A percentile compares a stretch with the other conserved stretches of the same genome.
Conservation (phyloP, 2,329 filamentous ascomycete species). For the Botrytis elliptica region DNA sequence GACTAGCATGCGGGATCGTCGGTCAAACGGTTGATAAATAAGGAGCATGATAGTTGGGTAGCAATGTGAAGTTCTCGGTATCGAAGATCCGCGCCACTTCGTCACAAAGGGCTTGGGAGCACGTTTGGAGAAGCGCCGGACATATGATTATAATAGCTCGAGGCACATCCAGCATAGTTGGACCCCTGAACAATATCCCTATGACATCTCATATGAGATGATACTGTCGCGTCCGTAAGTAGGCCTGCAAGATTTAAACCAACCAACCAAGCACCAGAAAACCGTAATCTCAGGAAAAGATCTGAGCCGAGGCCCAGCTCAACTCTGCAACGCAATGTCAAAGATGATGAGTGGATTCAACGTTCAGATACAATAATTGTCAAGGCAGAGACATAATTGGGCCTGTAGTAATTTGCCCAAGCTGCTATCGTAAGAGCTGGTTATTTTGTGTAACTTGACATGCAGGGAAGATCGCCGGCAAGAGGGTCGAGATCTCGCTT, state of each 20-base stretch:
- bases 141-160: neutral
- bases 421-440: slow-evolving; percentile 12
- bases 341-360: neutral
- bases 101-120: neutral
- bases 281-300: neutral
- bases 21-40: neutral
- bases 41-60: neutral
- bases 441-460: slow-evolving; percentile 16
- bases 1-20: neutral
- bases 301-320: slow-evolving; percentile 3
- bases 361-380: neutral
- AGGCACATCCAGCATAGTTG: slow-evolving; percentile 5
- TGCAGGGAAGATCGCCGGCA: slow-evolving; percentile 17
- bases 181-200: slow-evolving; percentile 8
- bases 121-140: slow-evolving; percentile 16
- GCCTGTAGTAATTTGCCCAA: slow-evolving; percentile 1
- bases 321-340: neutral
- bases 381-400: neutral
- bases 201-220: slow-evolving; percentile 20
- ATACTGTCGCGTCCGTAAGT: slow-evolving; percentile 18
- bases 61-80: slow-evolving; percentile 1
- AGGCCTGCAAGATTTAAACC: slow-evolving; percentile 3
- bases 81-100: neutral
- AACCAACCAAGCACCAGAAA: neutral
- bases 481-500: slow-evolving; percentile 17